Conservation (phyloP, 2,329 filamentous ascomycete genomes). For the Colletotrichum sp. region DNA sequence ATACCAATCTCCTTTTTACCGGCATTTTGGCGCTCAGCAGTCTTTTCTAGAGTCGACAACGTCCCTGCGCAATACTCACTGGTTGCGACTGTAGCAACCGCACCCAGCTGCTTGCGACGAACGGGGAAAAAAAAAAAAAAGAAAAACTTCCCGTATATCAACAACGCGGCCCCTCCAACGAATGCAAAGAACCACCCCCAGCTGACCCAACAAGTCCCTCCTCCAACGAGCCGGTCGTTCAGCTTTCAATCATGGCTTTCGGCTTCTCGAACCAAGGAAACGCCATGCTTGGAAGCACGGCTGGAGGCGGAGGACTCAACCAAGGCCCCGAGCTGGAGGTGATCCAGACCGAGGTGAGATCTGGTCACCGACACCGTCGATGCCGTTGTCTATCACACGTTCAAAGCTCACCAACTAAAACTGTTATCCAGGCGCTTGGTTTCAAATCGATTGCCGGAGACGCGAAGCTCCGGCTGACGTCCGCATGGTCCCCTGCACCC, state of each 20-base stretch:
- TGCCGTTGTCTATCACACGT: constrained; percentile 1
- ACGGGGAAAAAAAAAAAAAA: background rate
- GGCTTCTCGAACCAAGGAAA: constrained; percentile 54
- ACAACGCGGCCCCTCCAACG: constrained; percentile 3
- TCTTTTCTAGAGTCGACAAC: background rate
- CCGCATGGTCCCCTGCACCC: constrained; percentile 79
- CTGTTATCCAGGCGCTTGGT: constrained; percentile 64
- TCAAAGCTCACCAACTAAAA: constrained; percentile 23
- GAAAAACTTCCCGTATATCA: background rate
- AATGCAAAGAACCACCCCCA: constrained; percentile 26
- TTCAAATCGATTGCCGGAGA: constrained; percentile 84
- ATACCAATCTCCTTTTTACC: background rate
- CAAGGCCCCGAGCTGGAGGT: constrained; percentile 73
- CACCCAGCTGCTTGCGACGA: background rate
- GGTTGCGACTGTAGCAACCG: constrained; percentile 10
- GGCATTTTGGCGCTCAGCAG: background rate
- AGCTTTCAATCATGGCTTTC: constrained; percentile 65
- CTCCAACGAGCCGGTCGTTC: constrained; percentile 34
- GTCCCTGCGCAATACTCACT: background rate
- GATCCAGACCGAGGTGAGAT: constrained; percentile 79
- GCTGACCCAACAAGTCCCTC: constrained; percentile 30
- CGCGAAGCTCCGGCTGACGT: constrained; percentile 80
- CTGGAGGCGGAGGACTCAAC: constrained; percentile 40
- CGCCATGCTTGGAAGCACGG: constrained; percentile 44
- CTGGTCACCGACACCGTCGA: constrained; percentile 22